Evolutionary conservation across 345 rosid species (phyloP).

Genomic region (Chamaenerion angustifolium): DNA sequence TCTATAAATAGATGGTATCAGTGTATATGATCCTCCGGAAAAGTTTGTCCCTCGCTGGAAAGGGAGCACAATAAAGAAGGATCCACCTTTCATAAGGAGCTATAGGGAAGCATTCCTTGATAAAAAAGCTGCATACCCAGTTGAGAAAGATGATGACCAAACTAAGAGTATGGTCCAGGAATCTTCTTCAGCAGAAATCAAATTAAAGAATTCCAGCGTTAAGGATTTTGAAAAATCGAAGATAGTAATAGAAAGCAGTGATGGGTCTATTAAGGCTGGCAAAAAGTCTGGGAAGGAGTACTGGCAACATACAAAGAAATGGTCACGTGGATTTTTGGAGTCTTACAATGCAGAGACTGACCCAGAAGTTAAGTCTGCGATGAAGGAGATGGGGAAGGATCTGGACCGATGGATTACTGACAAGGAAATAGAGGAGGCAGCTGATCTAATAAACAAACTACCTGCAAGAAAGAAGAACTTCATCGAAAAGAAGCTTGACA

Average conservation of each 20-base stretch:
- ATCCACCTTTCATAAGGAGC: conserved; percentile 37
- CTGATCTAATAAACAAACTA: conserved; percentile 49
- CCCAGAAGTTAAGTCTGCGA: conserved; percentile 64
- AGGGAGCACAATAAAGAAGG: conserved; percentile 48
- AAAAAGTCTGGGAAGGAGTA: conserved; percentile 74
- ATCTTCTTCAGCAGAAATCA: conserved; percentile 23
- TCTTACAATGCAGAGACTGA: conserved; percentile 69
- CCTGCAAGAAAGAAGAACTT: conserved; percentile 49
- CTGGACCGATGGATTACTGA: conserved; percentile 90
- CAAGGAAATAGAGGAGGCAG: conserved; percentile 73
- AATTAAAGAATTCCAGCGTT: conserved; percentile 11
- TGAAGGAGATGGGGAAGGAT: conserved; percentile 86
- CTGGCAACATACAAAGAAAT: conserved; percentile 90
- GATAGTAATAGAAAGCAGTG: conserved; percentile 71
- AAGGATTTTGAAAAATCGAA: conserved; percentile 28
- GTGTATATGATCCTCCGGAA: conserved; percentile 66
- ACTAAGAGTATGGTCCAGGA: conserved; percentile 19
- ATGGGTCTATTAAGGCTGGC: conserved; percentile 71
- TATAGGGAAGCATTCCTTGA: conserved; percentile 30
- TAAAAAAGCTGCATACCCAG: conserved; percentile 25
- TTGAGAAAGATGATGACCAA: conserved; percentile 19
- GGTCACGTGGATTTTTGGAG: conserved; percentile 76
- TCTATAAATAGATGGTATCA: conserved; percentile 57
- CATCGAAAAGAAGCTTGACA: conserved; percentile 66
- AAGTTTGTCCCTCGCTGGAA: conserved; percentile 84